Base-by-base conservation (phyloP, 805 yeast genomes). In the Kuraishia hungarica region DNA sequence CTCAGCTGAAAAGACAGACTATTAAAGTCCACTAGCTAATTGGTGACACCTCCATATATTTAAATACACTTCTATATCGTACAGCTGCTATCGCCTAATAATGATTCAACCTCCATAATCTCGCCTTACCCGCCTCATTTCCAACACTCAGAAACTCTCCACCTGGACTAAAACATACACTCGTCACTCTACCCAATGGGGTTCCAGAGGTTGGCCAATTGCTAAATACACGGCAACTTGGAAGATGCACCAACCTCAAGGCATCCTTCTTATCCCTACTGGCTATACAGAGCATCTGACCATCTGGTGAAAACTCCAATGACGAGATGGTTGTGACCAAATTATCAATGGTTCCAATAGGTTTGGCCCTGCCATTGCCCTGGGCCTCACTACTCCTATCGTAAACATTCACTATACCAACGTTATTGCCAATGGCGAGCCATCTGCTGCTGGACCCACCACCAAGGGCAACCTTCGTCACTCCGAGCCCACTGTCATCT, bases 181-280 rank as follows among this genome's bases (percentile, higher is more conserved):
- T 71, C 0, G 97, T 89, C 39, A 94, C 97, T 61, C 86, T 83
- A n/a, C 99, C 99, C 61, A 94, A 78, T 11, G 99, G 98, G 0
- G 99, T 93, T 5, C 91, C 91, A 53, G 93, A 84, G 1, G 98
- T 94, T 19, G 99, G 99, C 99, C 99, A 94, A 74, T 94, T 94
- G 52, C 84, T 77, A 72, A 84, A 94, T 6, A 89, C 96, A 20
- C 89, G 81, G 60, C 93, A 89, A 24, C 88, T 79, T 22, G 97
- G 97, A 56, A 93, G 71, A 67, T 94, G 98, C 13, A 90, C 92
- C 59, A 94, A 68, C 64, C 92, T 80, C 58, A 94, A 74, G 2
- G 97, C 89, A 69, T 94, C 98, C 62, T 86, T 83, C 72, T 85
- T 83, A 4, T 86, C 90, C 62, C 96, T 78, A 8, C 96, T 87